Evolutionary conservation across 139 green algal species (phyloP), one percentile per base, ranked within the genome.

Genomic region (Prasinococcaceae sp.): DNA sequence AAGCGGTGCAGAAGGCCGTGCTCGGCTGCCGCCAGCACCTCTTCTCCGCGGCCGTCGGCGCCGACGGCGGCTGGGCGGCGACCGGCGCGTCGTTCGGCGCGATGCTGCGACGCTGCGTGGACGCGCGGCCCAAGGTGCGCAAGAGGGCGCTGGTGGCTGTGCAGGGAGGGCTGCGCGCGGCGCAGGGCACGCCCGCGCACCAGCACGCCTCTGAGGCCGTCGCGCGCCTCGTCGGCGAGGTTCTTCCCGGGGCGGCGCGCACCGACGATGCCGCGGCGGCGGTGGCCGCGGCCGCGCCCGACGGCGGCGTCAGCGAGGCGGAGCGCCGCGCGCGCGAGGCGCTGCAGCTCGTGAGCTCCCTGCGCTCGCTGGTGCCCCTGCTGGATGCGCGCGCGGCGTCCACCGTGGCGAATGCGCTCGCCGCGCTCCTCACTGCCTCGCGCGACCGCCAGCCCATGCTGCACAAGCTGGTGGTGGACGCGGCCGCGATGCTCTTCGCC

Each of bases 1-100:
- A 38, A 10, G 8, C 61, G 57, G 48, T 65, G 12, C 57, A 49
- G n/a, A 65, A 61, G 24, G n/a, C 30, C 17, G 35, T 65, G 10
- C 49, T 61, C 48, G 29, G 14, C 17, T 35, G 51, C 37, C 39
- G 50, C 36, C 29, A 65, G 6, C 3, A 19, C 20, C 9, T 61
- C 23, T 23, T 65, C 37, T 23, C 33, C 22, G 30, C 20, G 1
- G 49, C 49, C 29, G n/a, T n/a, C n/a, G n/a, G n/a, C n/a, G n/a
- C n/a, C n/a, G n/a, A n/a, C n/a, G n/a, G n/a, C n/a, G n/a, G n/a
- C n/a, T n/a, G n/a, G n/a, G n/a, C n/a, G n/a, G n/a, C n/a, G n/a
- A n/a, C n/a, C n/a, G n/a, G n/a, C n/a, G n/a, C n/a, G n/a, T n/a
- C n/a, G n/a, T n/a, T n/a, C 16, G n/a, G 39, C 14, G 6, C 5